Evolutionary conservation across 2,329 filamentous ascomycete genomes (phyloP).

Genomic region (Alternaria tenuissima): DNA sequence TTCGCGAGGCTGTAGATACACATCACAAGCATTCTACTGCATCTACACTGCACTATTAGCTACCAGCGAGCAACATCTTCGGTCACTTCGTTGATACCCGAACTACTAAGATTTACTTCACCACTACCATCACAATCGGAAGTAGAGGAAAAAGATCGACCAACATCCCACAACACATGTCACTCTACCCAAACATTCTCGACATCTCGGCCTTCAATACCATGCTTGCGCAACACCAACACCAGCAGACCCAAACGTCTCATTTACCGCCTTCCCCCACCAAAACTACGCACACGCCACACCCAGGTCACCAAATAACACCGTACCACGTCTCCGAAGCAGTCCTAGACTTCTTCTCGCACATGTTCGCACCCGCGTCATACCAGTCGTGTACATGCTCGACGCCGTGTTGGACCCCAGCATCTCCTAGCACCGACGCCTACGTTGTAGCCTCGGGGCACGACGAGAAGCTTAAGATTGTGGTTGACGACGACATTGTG

Average conservation of each 20-base stretch:
- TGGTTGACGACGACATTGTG: constrained; percentile 25
- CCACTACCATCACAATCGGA: background rate
- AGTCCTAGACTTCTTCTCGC: constrained; percentile 21
- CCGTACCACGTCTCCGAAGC: constrained; percentile 20
- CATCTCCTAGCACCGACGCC: background rate
- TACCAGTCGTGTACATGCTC: constrained; percentile 24
- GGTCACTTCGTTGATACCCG: background rate
- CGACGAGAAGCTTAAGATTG: constrained; percentile 5
- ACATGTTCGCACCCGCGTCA: constrained; percentile 26
- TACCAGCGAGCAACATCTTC: background rate
- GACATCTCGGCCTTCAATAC: constrained; percentile 2
- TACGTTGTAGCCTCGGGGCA: background rate
- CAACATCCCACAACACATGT: constrained; percentile 2
- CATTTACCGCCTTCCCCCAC: background rate
- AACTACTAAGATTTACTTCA: background rate
- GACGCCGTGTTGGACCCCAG: constrained; percentile 4
- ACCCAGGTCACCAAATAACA: constrained; percentile 10
- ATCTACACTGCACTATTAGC: background rate
- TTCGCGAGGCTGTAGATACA: background rate
- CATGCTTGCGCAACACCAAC: background rate
- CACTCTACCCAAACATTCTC: constrained; percentile 14
- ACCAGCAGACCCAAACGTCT: background rate
- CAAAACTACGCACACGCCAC: background rate
- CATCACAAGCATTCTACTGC: background rate
- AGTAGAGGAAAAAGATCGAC: background rate